These are phyloP conservation scores for Clavaria fumosa DNA, from an alignment of 768 basidiomycete species.

Conservation along the genomic window DNA sequence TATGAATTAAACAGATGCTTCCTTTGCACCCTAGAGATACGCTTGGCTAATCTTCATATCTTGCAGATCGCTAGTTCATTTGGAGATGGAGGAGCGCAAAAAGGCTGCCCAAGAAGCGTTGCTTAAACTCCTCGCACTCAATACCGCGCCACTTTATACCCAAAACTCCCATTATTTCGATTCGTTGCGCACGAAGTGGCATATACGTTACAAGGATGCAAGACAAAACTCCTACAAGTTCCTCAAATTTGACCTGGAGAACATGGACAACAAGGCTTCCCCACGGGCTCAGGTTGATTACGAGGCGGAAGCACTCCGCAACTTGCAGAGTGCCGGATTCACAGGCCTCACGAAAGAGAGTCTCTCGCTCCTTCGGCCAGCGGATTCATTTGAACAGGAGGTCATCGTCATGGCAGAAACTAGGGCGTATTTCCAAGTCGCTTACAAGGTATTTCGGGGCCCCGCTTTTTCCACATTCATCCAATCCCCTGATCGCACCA, in stretches of 20 bases:
- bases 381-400: slow-evolving; percentile 19
- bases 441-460: slow-evolving; percentile 45
- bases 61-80: too few relatives aligned
- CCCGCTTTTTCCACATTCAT: too few relatives aligned
- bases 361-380: slow-evolving; percentile 8
- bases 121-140: neutral
- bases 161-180: neutral
- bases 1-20: too few relatives aligned
- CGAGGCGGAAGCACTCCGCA: neutral
- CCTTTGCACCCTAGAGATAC: too few relatives aligned
- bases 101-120: too few relatives aligned
- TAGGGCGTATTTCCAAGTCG: slow-evolving; percentile 39
- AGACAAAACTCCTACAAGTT: neutral
- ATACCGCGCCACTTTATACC: neutral
- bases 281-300: too few relatives aligned
- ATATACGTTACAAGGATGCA: neutral
- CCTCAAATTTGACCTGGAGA: neutral
- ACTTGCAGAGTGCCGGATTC: neutral
- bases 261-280: too few relatives aligned
- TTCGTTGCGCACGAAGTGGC: neutral
- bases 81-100: too few relatives aligned
- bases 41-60: too few relatives aligned
- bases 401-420: slow-evolving; percentile 40
- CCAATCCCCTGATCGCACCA: too few relatives aligned
- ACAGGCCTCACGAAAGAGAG: neutral